Conservation (phyloP, 2,329 filamentous ascomycete species). For the Penicillium sp. region DNA sequence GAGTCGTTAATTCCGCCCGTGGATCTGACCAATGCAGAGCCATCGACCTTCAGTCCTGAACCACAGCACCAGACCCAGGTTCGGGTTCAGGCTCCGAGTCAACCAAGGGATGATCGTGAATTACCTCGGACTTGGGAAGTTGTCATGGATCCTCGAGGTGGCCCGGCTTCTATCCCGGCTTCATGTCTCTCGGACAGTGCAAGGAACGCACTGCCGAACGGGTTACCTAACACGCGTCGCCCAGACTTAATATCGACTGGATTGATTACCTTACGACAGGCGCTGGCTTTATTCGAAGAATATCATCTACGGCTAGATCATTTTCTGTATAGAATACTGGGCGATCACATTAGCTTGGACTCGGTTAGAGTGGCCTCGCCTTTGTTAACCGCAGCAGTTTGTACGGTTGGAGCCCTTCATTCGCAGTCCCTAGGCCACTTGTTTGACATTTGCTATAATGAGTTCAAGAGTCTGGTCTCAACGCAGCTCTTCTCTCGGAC, state of each 20-base stretch:
- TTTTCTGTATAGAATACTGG: constrained; percentile 33
- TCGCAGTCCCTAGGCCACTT: constrained; percentile 22
- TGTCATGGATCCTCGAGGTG: constrained; percentile 39
- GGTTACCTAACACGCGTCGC: constrained; percentile 5
- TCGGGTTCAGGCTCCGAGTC: not conserved
- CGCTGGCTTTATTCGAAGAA: constrained; percentile 41
- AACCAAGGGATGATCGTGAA: constrained; percentile 14
- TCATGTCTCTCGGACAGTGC: constrained; percentile 22
- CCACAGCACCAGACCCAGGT: not conserved
- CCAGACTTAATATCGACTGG: constrained; percentile 48
- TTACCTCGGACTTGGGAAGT: constrained; percentile 35
- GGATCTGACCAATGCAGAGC: not conserved
- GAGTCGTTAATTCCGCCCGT: constrained; percentile 1
- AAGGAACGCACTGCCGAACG: constrained; percentile 2
- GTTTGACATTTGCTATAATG: constrained; percentile 5
- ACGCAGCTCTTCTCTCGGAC: constrained; percentile 47
- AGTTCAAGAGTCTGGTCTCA: constrained; percentile 40
- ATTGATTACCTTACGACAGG: constrained; percentile 43
- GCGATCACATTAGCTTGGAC: constrained; percentile 34
- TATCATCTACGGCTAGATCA: constrained; percentile 49
- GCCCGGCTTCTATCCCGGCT: constrained; percentile 32
- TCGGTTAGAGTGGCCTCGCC: constrained; percentile 42
- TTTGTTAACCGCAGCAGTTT: constrained; percentile 45
- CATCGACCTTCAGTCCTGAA: constrained; percentile 1
- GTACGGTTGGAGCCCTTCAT: constrained; percentile 47